These are phyloP conservation scores for Sporothrix humicola DNA, from an alignment of 2,329 filamentous ascomycete genomes.

Conservation along the genomic window DNA sequence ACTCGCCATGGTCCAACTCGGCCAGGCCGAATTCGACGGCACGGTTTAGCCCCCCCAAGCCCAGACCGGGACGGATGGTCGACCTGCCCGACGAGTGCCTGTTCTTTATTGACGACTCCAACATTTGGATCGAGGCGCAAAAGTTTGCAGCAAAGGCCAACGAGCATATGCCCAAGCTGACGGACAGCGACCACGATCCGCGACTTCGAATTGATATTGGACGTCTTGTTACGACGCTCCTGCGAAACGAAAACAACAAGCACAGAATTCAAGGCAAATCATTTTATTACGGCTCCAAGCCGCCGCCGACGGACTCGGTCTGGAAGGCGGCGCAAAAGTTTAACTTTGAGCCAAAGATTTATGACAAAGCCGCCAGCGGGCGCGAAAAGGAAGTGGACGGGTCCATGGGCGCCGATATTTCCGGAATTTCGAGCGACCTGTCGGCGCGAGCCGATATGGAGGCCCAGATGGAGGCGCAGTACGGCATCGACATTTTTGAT, in stretches of 20 bases:
- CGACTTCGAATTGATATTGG: slow-evolving; percentile 33
- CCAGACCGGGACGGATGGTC: not conserved
- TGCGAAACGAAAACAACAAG: not conserved
- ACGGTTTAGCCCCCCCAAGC: not conserved
- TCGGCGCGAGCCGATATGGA: slow-evolving; percentile 22
- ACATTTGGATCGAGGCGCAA: slow-evolving; percentile 41
- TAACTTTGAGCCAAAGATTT: slow-evolving; percentile 1
- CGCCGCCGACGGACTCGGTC: slow-evolving; percentile 28
- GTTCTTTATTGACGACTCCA: slow-evolving; percentile 41
- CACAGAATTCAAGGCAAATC: not conserved
- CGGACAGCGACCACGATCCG: slow-evolving; percentile 39
- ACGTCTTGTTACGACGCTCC: not conserved
- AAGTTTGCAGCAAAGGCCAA: slow-evolving; percentile 39
- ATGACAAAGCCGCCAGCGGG: slow-evolving; percentile 21
- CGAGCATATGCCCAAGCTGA: slow-evolving; percentile 39
- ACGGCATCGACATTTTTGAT: not conserved
- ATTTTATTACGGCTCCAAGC: slow-evolving; percentile 20
- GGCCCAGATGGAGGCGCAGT: slow-evolving; percentile 18
- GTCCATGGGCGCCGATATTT: slow-evolving; percentile 40
- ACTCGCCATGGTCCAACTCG: too few relatives aligned
- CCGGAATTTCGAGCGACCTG: slow-evolving; percentile 35
- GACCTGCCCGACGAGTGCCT: slow-evolving; percentile 36
- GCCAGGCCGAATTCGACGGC: too few relatives aligned
- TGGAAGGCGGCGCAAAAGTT: slow-evolving; percentile 10
- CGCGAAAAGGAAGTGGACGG: slow-evolving; percentile 43